A percentile compares a stretch with the other conserved stretches of the same genome.
Evolutionary conservation across 768 basidiomycete genomes (phyloP).

Genomic region (Suillus hirtellus): DNA sequence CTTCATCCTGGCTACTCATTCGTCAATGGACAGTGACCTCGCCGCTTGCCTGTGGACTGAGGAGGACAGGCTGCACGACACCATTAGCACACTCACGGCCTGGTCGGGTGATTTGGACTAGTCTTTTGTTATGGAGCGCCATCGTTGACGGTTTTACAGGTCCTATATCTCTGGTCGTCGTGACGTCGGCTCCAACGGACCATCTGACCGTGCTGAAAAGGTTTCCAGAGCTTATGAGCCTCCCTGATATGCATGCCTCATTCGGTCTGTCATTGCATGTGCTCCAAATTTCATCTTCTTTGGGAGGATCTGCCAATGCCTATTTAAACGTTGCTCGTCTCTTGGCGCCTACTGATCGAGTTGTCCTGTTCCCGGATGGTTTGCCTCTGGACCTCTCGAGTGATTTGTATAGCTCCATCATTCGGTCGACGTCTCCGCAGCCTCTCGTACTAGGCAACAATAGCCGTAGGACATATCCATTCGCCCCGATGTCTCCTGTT

Average conservation of each 20-base stretch:
- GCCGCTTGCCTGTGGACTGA: slow-evolving; percentile 55
- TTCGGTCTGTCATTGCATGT: slow-evolving; percentile 42
- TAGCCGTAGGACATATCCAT: slow-evolving; percentile 38
- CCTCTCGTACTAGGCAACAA: slow-evolving; percentile 32
- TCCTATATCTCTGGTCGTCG: slow-evolving; percentile 50
- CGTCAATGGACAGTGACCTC: slow-evolving; percentile 19
- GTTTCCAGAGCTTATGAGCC: slow-evolving; percentile 20
- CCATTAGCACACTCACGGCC: slow-evolving; percentile 36
- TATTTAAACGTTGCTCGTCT: slow-evolving; percentile 67
- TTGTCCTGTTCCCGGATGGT: slow-evolving; percentile 54
- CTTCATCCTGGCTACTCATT: slow-evolving; percentile 32
- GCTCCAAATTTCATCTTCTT: slow-evolving; percentile 40
- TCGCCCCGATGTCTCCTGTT: slow-evolving; percentile 46
- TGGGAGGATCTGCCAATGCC: slow-evolving; percentile 45
- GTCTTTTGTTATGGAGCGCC: neutral
- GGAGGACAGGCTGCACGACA: slow-evolving; percentile 35
- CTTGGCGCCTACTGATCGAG: slow-evolving; percentile 48
- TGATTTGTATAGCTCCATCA: slow-evolving; percentile 18
- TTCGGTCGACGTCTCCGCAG: slow-evolving; percentile 12
- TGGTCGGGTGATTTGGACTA: slow-evolving; percentile 45
- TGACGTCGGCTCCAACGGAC: slow-evolving; percentile 35
- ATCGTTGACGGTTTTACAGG: slow-evolving; percentile 30
- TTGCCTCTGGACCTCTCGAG: slow-evolving; percentile 30
- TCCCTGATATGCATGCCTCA: slow-evolving; percentile 24
- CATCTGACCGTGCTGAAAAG: slow-evolving; percentile 16